These are phyloP conservation scores for Sclerotinia spermophila DNA, from an alignment of 2,329 filamentous ascomycete genomes.

Conservation along the genomic window DNA sequence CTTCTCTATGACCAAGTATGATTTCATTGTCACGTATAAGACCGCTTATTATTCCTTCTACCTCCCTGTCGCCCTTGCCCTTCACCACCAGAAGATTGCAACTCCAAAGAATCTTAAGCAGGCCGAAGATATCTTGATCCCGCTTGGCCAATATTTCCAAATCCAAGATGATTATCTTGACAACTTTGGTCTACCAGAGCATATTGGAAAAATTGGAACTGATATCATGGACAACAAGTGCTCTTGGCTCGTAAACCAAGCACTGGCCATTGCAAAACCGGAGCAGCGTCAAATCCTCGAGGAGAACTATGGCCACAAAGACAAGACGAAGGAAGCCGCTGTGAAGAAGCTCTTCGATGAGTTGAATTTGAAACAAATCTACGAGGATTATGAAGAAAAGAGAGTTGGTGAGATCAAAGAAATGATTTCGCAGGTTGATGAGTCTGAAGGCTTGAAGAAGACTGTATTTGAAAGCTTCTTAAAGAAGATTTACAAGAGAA, in stretches of 20 bases:
- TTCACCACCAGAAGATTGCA: constrained; percentile 80
- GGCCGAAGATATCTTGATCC: constrained; percentile 87
- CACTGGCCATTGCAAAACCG: constrained; percentile 71
- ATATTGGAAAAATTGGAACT: constrained; percentile 97
- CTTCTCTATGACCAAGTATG: constrained; percentile 93
- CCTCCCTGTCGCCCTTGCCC: constrained; percentile 86
- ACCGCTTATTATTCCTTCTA: constrained; percentile 99
- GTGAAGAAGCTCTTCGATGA: constrained; percentile 90
- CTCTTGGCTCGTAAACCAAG: constrained; percentile 96
- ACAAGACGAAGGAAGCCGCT: constrained; percentile 73
- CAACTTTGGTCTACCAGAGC: constrained; percentile 87
- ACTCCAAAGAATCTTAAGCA: constrained; percentile 86
- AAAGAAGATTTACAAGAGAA: constrained; percentile 96
- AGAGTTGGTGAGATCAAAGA: constrained; percentile 71
- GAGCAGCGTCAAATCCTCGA: constrained; percentile 87
- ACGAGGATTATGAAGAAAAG: constrained; percentile 87
- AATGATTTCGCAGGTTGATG: constrained; percentile 77
- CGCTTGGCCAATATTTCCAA: constrained; percentile 98
- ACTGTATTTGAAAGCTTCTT: constrained; percentile 85
- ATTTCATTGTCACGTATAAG: constrained; percentile 99
- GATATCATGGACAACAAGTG: constrained; percentile 99
- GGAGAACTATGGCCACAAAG: constrained; percentile 91
- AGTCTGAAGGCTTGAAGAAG: constrained; percentile 86
- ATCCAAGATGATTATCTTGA: constrained; percentile 98
- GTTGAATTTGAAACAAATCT: constrained; percentile 76